A percentile compares a stretch with the other conserved stretches of the same genome.
phyloP scores from a whole-genome alignment of 441 rosid genomes.

The Rhodomyrtus psidioides region DNA sequence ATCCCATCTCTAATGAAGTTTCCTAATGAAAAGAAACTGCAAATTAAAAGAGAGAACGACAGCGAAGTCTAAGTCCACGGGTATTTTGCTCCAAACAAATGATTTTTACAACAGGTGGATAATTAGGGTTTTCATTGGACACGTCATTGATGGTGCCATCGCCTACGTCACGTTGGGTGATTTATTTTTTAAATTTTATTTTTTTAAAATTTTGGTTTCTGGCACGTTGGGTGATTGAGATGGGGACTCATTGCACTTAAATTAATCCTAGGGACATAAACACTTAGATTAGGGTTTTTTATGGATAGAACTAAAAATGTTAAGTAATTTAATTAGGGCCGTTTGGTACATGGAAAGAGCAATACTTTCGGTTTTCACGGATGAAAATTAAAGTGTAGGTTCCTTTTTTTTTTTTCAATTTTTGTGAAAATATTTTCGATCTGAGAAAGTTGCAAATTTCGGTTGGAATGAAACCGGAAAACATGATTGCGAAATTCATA shows the following conservation, averaged over 20 bases:
- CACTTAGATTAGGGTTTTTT: neutral
- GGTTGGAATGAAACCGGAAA: too few relatives aligned
- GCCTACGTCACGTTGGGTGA: neutral
- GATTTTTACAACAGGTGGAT: neutral
- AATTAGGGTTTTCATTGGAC: neutral
- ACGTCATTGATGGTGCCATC: neutral
- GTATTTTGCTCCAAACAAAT: neutral
- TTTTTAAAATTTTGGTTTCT: too few relatives aligned
- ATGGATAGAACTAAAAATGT: neutral
- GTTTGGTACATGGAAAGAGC: neutral
- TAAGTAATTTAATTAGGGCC: neutral
- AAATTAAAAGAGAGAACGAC: neutral
- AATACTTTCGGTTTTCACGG: neutral
- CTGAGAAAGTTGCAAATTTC: too few relatives aligned
- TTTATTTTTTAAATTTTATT: too few relatives aligned
- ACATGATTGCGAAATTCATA: neutral
- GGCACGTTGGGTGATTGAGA: neutral
- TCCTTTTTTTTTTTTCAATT: neutral
- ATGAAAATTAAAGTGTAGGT: neutral
- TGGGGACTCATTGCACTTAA: neutral
- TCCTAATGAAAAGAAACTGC: too few relatives aligned
- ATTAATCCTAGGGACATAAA: neutral
- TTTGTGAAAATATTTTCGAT: too few relatives aligned
- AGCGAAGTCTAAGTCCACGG: neutral
- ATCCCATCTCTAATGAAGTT: neutral